A percentile compares a stretch with the other conserved stretches of the same genome.
These are phyloP conservation scores for Steccherinum ochraceum DNA, from an alignment of 768 basidiomycete genomes.

Conservation along the genomic window DNA sequence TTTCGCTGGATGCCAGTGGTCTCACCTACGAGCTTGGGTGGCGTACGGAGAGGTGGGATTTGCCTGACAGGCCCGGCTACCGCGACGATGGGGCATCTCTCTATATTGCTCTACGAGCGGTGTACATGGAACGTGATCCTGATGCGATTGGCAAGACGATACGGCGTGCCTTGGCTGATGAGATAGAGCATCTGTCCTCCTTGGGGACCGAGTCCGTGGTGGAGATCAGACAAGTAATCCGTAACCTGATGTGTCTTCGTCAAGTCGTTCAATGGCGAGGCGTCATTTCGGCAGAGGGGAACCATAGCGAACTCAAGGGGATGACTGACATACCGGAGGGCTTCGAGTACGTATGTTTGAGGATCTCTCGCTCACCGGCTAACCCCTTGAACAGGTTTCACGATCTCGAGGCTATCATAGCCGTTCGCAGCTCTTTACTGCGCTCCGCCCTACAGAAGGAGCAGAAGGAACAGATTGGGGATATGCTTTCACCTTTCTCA, in stretches of 20 bases:
- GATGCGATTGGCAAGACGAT: conserved; percentile 42
- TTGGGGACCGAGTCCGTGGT: conserved; percentile 77
- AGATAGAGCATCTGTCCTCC: conserved; percentile 56
- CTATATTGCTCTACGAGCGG: conserved; percentile 73
- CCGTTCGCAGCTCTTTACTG: conserved; percentile 77
- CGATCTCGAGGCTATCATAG: conserved; percentile 70
- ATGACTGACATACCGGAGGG: conserved; percentile 38
- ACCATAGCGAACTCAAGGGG: conserved; percentile 29
- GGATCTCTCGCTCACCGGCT: not conserved
- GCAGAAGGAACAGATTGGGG: conserved; percentile 72
- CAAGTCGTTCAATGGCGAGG: conserved; percentile 63
- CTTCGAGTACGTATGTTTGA: conserved; percentile 62
- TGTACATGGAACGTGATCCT: conserved; percentile 72
- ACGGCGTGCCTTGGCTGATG: conserved; percentile 43
- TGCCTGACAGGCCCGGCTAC: conserved; percentile 55
- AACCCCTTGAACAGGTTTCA: conserved; percentile 46
- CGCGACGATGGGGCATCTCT: conserved; percentile 50
- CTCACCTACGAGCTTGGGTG: conserved; percentile 82
- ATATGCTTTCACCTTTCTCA: conserved; percentile 48
- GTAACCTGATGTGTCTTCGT: conserved; percentile 73
- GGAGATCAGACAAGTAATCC: conserved; percentile 62
- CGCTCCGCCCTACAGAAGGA: conserved; percentile 65
- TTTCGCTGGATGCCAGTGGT: conserved; percentile 21
- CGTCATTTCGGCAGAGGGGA: conserved; percentile 30
- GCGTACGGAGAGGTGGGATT: conserved; percentile 94